Conservation (phyloP, 177 flowering plant genomes). For the Vitis hybrid region DNA sequence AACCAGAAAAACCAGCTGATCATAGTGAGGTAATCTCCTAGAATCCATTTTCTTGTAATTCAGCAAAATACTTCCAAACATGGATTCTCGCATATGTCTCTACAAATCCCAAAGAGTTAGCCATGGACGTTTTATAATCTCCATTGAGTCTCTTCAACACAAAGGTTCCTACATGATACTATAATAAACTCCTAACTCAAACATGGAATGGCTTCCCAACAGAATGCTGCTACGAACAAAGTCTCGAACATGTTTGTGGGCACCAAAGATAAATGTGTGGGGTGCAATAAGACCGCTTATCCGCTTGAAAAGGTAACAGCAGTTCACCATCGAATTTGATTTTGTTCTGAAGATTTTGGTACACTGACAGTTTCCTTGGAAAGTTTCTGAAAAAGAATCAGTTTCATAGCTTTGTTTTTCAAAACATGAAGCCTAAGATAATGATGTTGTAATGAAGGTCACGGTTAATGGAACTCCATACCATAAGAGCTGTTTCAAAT, state of each 20-base stretch:
- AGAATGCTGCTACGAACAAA: constrained; percentile 52
- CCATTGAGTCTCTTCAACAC: too few relatives aligned
- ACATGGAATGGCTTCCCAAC: constrained; percentile 5
- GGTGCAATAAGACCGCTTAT: constrained; percentile 74
- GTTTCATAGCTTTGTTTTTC: too few relatives aligned
- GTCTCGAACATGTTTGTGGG: constrained; percentile 68
- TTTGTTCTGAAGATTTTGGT: too few relatives aligned
- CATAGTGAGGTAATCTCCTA: constrained; percentile 8
- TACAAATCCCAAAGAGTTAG: too few relatives aligned
- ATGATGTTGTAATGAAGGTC: constrained; percentile 18
- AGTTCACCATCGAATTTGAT: background rate
- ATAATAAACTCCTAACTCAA: too few relatives aligned
- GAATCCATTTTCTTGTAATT: background rate
- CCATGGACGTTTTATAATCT: too few relatives aligned
- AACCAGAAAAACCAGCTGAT: constrained; percentile 19
- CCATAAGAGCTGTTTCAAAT: constrained; percentile 41
- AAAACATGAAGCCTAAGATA: too few relatives aligned
- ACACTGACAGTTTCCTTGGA: too few relatives aligned
- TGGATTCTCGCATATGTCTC: too few relatives aligned
- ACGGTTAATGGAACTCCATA: constrained; percentile 33
- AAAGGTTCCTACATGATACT: too few relatives aligned
- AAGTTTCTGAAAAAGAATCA: too few relatives aligned
- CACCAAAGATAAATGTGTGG: constrained; percentile 75
- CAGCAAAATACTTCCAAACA: too few relatives aligned
- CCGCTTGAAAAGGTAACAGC: constrained; percentile 76